Base-by-base conservation (phyloP, 2,329 filamentous ascomycete species). In the Ophiostoma quercus region DNA sequence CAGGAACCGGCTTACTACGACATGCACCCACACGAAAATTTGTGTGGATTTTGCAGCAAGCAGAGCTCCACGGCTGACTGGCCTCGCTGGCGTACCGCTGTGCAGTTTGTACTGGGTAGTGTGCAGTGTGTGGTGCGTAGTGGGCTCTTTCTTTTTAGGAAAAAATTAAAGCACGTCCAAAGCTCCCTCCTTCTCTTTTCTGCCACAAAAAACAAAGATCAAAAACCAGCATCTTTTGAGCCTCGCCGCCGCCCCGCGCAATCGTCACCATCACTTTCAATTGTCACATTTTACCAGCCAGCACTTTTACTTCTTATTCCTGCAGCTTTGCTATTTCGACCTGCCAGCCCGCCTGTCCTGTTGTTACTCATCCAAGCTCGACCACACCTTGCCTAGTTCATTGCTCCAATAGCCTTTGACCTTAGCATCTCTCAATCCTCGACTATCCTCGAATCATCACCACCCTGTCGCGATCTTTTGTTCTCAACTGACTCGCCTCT, bases 1-100 rank as follows among this genome's bases (percentile, higher is more conserved):
- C 71, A 73, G 71, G 72, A 29, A 73, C 70, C 68, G n/a, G n/a
- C 63, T 60, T 16, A 65, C 54, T 66, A 39, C 25, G 57, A 9
- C 57, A 32, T 62, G 14, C 57, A 16, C 62, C 60, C 62, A 65
- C 62, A 65, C 62, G 25, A 68, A 70, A 57, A 67, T 68, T 71
- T 72, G 71, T 69, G 69, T 67, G 70, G 68, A 71, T 67, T 57
- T 39, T 69, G 65, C n/a, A 32, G 25, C n/a, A 62, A 32, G 57
- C 14, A 68, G 67, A 73, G 73, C 73, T 73, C 69, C 69, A 66
- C 72, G 71, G 70, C 71, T 71, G 67, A 66, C 25, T 62, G 19
- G 8, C 34, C 71, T 71, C 65, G 63, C 25, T 62, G 19, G 8
- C 34, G 11, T 63, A 25, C 51, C 16, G 16, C n/a, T 57, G 51